Evolutionary conservation across 768 basidiomycete species (phyloP).

Genomic region (Mycena chlorophos): DNA sequence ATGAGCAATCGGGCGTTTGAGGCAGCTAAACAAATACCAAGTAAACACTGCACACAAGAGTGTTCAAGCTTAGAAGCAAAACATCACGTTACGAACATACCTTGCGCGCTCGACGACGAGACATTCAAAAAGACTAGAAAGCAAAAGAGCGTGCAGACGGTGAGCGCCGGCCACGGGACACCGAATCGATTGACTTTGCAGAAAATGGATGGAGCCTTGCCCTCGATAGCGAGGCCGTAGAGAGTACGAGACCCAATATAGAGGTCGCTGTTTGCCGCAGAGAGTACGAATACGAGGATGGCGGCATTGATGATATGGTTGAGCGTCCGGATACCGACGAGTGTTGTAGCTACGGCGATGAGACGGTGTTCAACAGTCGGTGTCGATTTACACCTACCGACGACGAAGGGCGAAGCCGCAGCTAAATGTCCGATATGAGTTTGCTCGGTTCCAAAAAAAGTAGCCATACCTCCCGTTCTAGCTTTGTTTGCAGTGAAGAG

Average conservation of each 20-base stretch:
- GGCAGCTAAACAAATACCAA: not conserved
- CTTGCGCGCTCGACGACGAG: constrained; percentile 49
- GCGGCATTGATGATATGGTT: constrained; percentile 66
- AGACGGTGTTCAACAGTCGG: not conserved
- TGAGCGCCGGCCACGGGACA: constrained; percentile 52
- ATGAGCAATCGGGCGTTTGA: not conserved
- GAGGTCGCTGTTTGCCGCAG: constrained; percentile 64
- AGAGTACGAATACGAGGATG: constrained; percentile 65
- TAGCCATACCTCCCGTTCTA: constrained; percentile 35
- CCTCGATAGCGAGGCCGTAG: constrained; percentile 50
- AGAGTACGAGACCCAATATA: constrained; percentile 53
- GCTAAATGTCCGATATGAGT: constrained; percentile 28
- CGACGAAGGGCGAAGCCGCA: constrained; percentile 67
- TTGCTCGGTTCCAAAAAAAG: not conserved
- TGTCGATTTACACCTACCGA: constrained; percentile 34
- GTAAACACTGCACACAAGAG: constrained; percentile 46
- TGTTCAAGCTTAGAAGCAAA: constrained; percentile 19
- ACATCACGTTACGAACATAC: constrained; percentile 35
- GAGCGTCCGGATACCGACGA: constrained; percentile 57
- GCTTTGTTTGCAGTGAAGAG: constrained; percentile 47
- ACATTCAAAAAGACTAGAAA: constrained; percentile 60
- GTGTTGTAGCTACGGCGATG: constrained; percentile 33
- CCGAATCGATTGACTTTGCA: constrained; percentile 44
- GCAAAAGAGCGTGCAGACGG: constrained; percentile 57
- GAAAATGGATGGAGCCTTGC: constrained; percentile 50